Percentiles rank a stretch among this genome's conserved stretches.
Evolutionary conservation across 768 basidiomycete species (phyloP).

Genomic region (Hericium coralloides): DNA sequence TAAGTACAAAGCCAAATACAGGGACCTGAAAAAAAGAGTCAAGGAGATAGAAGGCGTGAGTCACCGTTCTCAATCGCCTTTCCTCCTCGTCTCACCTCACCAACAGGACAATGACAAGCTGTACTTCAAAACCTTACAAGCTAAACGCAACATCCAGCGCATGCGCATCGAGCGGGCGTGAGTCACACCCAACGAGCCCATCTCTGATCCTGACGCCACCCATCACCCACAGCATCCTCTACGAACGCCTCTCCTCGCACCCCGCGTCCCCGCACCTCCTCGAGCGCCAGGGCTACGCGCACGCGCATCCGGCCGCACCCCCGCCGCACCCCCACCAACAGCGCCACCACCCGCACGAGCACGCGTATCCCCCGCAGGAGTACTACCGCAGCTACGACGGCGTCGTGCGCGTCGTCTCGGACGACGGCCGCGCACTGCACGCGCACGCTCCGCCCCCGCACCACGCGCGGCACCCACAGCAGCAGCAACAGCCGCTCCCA

Average conservation of each 20-base stretch:
- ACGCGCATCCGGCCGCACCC: slow-evolving; percentile 17
- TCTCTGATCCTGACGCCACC: too few relatives aligned
- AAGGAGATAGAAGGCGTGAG: slow-evolving; percentile 77
- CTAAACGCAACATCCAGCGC: slow-evolving; percentile 76
- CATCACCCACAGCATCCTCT: slow-evolving; percentile 45
- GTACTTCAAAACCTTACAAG: slow-evolving; percentile 68
- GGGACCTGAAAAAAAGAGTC: slow-evolving; percentile 80
- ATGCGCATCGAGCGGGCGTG: slow-evolving; percentile 87
- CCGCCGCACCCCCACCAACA: slow-evolving; percentile 14
- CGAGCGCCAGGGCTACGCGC: slow-evolving; percentile 19
- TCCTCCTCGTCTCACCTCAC: slow-evolving; percentile 8
- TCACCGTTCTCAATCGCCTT: slow-evolving; percentile 14
- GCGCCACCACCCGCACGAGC: slow-evolving; percentile 1
- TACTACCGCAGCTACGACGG: not conserved
- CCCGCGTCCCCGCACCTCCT: slow-evolving; percentile 39
- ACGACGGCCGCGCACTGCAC: too few relatives aligned
- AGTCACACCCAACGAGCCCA: slow-evolving; percentile 24
- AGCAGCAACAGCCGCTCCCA: slow-evolving; percentile 43
- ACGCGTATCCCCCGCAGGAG: not conserved
- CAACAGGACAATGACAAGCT: slow-evolving; percentile 82
- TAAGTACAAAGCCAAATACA: slow-evolving; percentile 85
- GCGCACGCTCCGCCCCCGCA: not conserved
- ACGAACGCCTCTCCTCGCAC: slow-evolving; percentile 62
- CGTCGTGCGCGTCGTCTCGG: too few relatives aligned
- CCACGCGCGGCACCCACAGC: slow-evolving; percentile 24